phyloP scores from a whole-genome alignment of 2,329 filamentous ascomycete genomes.

The Botrytis cinerea region DNA sequence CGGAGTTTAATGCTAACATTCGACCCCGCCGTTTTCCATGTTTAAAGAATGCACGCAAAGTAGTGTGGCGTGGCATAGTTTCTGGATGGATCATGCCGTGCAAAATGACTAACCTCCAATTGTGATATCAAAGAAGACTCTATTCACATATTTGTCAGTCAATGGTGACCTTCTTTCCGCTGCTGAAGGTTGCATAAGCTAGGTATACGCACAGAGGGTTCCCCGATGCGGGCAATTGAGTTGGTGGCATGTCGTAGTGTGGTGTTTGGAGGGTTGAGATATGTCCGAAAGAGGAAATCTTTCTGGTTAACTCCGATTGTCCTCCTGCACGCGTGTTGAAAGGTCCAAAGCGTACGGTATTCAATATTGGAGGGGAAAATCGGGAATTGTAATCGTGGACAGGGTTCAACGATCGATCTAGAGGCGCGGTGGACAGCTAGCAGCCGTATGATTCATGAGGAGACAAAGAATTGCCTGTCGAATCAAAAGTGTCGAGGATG shows the following conservation, averaged over 20 bases:
- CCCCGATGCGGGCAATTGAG: conserved; percentile 46
- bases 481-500: not conserved
- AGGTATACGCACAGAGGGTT: conserved; percentile 47
- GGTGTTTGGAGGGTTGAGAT: not conserved
- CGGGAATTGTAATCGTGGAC: not conserved
- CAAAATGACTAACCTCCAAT: conserved; percentile 63
- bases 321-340: not conserved
- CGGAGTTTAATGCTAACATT: not conserved
- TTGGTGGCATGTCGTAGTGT: conserved; percentile 42
- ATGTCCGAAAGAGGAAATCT: conserved; percentile 4
- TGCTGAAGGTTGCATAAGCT: conserved; percentile 6
- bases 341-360: not conserved
- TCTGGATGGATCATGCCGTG: conserved; percentile 16
- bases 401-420: not conserved
- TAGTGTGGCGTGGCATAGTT: not conserved
- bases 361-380: not conserved
- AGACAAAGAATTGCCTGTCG: not conserved
- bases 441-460: not conserved
- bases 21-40: not conserved
- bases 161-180: conserved; percentile 27
- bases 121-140: conserved; percentile 70
- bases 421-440: not conserved
- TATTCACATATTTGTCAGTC: conserved; percentile 26
- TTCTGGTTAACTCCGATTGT: not conserved
- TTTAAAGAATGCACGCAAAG: not conserved